Conservation (phyloP, 2,329 filamentous ascomycete species). For the Mycosphaerelloides madeirae region DNA sequence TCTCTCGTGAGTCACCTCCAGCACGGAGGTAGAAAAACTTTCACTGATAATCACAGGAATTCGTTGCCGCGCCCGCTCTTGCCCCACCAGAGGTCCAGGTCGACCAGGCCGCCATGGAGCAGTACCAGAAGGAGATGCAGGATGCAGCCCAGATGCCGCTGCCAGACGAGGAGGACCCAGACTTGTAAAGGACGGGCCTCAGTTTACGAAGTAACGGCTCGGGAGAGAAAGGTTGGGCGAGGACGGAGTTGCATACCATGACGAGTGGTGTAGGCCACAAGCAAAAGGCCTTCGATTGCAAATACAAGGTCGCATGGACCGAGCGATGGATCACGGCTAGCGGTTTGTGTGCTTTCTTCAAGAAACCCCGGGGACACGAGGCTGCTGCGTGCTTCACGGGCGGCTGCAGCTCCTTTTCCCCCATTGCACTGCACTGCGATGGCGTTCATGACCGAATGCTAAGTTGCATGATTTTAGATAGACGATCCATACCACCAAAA, state of each 20-base stretch:
- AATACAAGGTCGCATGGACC: conserved; percentile 23
- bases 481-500: conserved; percentile 25
- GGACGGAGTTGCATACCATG: conserved; percentile 13
- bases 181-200: conserved; percentile 41
- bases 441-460: conserved; percentile 21
- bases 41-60: conserved; percentile 61
- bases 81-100: conserved; percentile 89
- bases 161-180: conserved; percentile 86
- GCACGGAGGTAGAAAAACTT: neutral
- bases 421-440: conserved; percentile 22
- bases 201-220: conserved; percentile 20
- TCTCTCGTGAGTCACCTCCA: conserved; percentile 59
- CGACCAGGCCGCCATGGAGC: conserved; percentile 72
- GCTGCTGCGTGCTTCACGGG: conserved; percentile 14
- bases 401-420: conserved; percentile 13
- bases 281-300: conserved; percentile 13
- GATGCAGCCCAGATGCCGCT: conserved; percentile 76
- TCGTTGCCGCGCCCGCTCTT: conserved; percentile 90
- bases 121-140: conserved; percentile 87
- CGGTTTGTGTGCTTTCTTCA: conserved; percentile 24
- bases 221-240: conserved; percentile 12
- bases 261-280: conserved; percentile 13
- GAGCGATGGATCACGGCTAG: conserved; percentile 24
- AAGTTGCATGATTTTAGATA: conserved; percentile 25
- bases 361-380: conserved; percentile 9